Conservation (phyloP, 148 eudicot genomes). For the Silene conica region DNA sequence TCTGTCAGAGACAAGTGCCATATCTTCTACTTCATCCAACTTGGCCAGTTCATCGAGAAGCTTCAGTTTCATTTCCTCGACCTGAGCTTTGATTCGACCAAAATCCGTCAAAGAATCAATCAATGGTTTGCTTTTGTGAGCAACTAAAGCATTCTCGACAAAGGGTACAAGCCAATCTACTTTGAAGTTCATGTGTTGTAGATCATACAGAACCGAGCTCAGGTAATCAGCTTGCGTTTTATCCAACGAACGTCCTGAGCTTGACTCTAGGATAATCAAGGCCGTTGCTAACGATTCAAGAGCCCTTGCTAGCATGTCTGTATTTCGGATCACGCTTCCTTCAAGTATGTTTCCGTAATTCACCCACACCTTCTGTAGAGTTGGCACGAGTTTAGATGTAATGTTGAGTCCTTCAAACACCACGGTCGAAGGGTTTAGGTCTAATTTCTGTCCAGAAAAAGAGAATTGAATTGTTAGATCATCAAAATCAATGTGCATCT, state of each 20-base stretch:
- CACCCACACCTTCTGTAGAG: conserved; percentile 9
- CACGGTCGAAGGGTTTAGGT: background rate
- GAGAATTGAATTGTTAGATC: background rate
- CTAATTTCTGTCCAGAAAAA: background rate
- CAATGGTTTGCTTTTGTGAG: conserved; percentile 6
- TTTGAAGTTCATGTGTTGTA: conserved; percentile 1
- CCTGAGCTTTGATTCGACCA: background rate
- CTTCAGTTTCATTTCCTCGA: background rate
- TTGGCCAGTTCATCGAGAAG: conserved; percentile 1
- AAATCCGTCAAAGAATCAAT: background rate
- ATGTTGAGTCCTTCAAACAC: conserved; percentile 9
- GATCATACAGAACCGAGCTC: background rate
- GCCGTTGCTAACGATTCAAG: conserved; percentile 10
- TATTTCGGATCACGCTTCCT: background rate
- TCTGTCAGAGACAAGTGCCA: background rate
- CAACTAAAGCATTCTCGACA: conserved; percentile 3
- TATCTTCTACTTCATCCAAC: conserved; percentile 1
- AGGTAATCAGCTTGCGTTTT: background rate
- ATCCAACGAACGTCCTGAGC: conserved; percentile 3
- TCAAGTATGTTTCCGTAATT: conserved; percentile 13
- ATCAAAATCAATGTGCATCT: background rate
- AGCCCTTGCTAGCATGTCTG: background rate
- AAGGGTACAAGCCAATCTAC: conserved; percentile 21
- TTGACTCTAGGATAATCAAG: background rate
- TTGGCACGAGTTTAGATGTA: conserved; percentile 10